phyloP scores from a whole-genome alignment of 2,329 filamentous ascomycete species.

The Aquanectria penicillioides region DNA sequence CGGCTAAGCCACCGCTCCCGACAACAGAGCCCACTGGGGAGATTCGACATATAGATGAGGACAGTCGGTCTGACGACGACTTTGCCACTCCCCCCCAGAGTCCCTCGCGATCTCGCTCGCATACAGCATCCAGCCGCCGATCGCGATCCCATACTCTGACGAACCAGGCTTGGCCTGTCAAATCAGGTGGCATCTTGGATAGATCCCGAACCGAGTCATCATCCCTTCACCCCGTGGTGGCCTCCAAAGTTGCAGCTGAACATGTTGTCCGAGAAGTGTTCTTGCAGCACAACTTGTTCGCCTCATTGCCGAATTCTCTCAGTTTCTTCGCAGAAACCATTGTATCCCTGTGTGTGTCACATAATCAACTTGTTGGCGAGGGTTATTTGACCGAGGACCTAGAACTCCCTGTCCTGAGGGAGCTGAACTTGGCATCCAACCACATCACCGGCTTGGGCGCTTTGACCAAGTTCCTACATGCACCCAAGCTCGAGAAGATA shows the following conservation, averaged over 20 bases:
- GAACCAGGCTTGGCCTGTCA: conserved; percentile 64
- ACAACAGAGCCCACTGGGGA: neutral
- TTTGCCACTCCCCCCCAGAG: conserved; percentile 67
- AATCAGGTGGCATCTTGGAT: conserved; percentile 73
- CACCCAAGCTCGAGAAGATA: conserved; percentile 78
- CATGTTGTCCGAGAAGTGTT: conserved; percentile 68
- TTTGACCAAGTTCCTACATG: conserved; percentile 73
- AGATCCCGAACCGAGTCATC: conserved; percentile 73
- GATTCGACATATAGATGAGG: conserved; percentile 49
- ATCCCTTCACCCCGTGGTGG: conserved; percentile 66
- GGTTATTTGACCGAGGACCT: conserved; percentile 73
- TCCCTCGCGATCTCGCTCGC: conserved; percentile 59
- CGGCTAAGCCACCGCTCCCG: neutral
- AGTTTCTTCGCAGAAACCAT: conserved; percentile 77
- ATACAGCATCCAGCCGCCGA: conserved; percentile 56
- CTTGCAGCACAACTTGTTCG: conserved; percentile 81
- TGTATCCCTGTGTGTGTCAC: conserved; percentile 76
- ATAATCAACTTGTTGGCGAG: conserved; percentile 76
- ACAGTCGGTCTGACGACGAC: conserved; percentile 61
- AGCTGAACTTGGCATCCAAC: conserved; percentile 80
- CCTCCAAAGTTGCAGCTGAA: conserved; percentile 63
- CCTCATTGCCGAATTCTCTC: conserved; percentile 74
- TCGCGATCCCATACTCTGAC: conserved; percentile 57
- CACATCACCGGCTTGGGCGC: conserved; percentile 76
- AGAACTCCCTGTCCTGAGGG: conserved; percentile 77